Evolutionary conservation across 2,329 filamentous ascomycete genomes (phyloP), one percentile per base, ranked within the genome.

Genomic region (Neofusicoccum ribis): DNA sequence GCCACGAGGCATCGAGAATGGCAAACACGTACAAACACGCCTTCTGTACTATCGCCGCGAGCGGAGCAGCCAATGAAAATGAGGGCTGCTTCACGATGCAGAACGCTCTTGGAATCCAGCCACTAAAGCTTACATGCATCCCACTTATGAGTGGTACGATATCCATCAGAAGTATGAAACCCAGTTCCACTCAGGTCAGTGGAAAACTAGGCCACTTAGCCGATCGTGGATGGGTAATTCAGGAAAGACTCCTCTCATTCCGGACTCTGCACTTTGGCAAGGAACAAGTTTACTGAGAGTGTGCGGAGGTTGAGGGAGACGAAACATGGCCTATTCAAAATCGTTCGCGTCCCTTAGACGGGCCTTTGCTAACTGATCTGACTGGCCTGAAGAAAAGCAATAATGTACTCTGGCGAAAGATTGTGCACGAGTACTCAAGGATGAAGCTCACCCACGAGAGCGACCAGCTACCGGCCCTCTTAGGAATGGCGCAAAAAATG

Each of bases 171-270:
- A 37, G 17, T 8, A 4, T 4, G 9, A 2, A 17, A 27, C 46
- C 46, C 2, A 2, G 27, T 2, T 1, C 11, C n/a, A 15, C 1
- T 9, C 9, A 6, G 1, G 5, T 2, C 3, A 12, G 27, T 4
- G 20, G 51, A 27, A 49, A 23, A 27, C 9, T 15, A 3, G 51
- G 51, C 3, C 36, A 41, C n/a, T 20, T 41, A 9, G 5, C 17
- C n/a, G 17, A 54, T 5, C 51, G 36, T 12, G 34, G 49, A 11
- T 66, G 65, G 65, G 60, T 36, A 6, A 49, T 56, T 46, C 65
- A 66, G 15, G 65, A 66, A 27, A 41, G 50, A 9, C 12, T 31
- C 5, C 31, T 66, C 1, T 56, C 65, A 2, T 31, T 27, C 15
- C 39, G 61, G 1, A 60, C 46, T 5, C 43, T 64, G 7, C 51